Evolutionary conservation across 768 basidiomycete genomes (phyloP), one percentile per base, ranked within the genome.

Genomic region (Termitomyces sp.): DNA sequence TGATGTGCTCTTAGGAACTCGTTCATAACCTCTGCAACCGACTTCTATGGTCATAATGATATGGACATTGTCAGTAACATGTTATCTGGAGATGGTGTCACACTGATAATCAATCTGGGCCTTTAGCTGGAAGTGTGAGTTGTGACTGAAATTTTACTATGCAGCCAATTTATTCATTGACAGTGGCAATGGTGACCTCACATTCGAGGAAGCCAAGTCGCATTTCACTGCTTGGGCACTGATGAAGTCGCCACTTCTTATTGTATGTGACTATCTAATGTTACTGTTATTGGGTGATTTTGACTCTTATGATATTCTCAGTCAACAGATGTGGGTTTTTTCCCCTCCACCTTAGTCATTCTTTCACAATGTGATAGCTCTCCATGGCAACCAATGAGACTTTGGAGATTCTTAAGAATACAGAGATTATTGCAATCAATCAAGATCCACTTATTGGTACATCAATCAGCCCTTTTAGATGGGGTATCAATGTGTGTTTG

Each of bases 211-310:
- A 66, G 65, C 78, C 4, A 86, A 87, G 68, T 79, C 84, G 0
- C 85, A 88, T 64, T 87, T 86, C 64, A 86, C 84, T 0, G 83
- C 83, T 5, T 88, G 86, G 85, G 84, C 85, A 15, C 65, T 88
- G 44, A 79, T 85, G 81, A 87, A 85, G 62, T 72, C 71, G 0
- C 85, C 86, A 1, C 75, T 88, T 28, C 65, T 87, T 56, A 58
- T 60, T 38, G 73, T 76, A 26, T 38, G 68, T 65, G 24, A 11
- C n/a, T 15, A 11, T 49, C 35, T 24, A 51, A 53, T 37, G 11
- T 12, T 48, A 32, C 44, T 44, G n/a, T n/a, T n/a, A 19, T 21
- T 21, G 41, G 51, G 34, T 8, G 5, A 45, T 17, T n/a, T 32
- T 54, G 15, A 34, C 32, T 40, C 24, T 26, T 21, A n/a, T 9